phyloP scores from a whole-genome alignment of 441 rosid species.

The Erodium moschatum region DNA sequence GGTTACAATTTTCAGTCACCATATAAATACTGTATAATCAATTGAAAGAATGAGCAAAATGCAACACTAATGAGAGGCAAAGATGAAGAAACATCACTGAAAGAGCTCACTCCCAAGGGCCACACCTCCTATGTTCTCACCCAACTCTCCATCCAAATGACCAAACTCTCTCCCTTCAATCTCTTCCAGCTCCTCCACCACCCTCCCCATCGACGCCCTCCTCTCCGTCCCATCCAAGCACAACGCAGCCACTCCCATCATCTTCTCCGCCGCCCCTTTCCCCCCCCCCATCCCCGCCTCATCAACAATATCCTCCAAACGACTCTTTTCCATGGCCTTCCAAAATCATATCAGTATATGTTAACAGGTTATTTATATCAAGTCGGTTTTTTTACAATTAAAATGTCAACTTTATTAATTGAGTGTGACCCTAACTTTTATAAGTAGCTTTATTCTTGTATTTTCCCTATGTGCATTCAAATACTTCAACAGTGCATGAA shows the following conservation, averaged over 20 bases:
- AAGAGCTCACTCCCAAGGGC: slow-evolving; percentile 47
- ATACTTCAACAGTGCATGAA: no score
- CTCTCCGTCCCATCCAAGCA: slow-evolving; percentile 25
- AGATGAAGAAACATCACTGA: slow-evolving; percentile 17
- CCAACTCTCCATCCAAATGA: slow-evolving; percentile 20
- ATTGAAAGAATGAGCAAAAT: slow-evolving; percentile 23
- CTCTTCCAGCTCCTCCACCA: slow-evolving; percentile 29
- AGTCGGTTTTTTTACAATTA: no score
- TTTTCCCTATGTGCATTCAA: no score
- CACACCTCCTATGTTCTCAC: slow-evolving; percentile 35
- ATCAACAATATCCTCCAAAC: slow-evolving; percentile 22
- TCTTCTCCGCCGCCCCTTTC: slow-evolving; percentile 20
- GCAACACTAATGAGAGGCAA: not conserved
- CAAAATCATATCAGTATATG: no score
- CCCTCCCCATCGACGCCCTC: slow-evolving; percentile 29
- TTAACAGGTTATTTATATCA: no score
- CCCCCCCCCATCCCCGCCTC: slow-evolving; percentile 17
- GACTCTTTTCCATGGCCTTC: slow-evolving; percentile 23
- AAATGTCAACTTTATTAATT: no score
- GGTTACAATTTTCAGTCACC: not conserved
- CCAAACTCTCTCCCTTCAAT: slow-evolving; percentile 30
- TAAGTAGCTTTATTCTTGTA: no score
- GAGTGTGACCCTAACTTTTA: no score
- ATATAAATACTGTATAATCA: slow-evolving; percentile 14
- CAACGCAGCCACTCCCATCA: slow-evolving; percentile 29